Evolutionary conservation across 2,329 filamentous ascomycete genomes (phyloP).

Genomic region (Fusarium pininemorale): DNA sequence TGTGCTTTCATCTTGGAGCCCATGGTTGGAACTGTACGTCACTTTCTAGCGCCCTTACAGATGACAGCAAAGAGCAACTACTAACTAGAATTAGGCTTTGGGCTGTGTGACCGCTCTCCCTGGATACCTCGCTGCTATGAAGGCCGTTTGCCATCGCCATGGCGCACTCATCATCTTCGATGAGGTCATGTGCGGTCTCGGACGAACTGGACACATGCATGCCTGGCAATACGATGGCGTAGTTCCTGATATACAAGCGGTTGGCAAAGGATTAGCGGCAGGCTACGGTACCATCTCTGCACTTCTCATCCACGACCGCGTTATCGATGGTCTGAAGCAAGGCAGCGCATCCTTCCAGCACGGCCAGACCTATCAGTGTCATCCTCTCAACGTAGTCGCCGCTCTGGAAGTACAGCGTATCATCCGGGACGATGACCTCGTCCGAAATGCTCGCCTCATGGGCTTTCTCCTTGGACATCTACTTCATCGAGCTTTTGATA

Average conservation of each 20-base stretch:
- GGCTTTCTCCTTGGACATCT: neutral
- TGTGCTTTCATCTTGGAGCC: neutral
- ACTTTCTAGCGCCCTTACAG: neutral
- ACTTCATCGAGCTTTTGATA: neutral
- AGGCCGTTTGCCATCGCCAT: neutral
- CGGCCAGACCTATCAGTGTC: neutral
- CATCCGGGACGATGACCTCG: neutral
- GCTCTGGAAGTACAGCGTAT: neutral
- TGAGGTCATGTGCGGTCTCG: neutral
- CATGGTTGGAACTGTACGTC: neutral
- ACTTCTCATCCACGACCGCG: neutral
- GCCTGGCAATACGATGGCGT: neutral
- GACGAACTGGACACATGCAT: neutral
- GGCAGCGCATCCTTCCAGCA: neutral
- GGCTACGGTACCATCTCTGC: neutral
- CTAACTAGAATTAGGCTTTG: neutral
- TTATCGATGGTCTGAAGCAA: neutral
- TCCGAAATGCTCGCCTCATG: neutral
- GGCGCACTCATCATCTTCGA: neutral
- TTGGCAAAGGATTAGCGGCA: neutral
- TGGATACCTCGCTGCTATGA: neutral
- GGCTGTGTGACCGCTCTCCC: neutral
- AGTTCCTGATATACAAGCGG: neutral
- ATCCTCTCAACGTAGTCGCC: neutral
- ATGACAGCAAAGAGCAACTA: accelerated